phyloP scores from a whole-genome alignment of 2,329 filamentous ascomycete species.

The Colletotrichum destructivum region DNA sequence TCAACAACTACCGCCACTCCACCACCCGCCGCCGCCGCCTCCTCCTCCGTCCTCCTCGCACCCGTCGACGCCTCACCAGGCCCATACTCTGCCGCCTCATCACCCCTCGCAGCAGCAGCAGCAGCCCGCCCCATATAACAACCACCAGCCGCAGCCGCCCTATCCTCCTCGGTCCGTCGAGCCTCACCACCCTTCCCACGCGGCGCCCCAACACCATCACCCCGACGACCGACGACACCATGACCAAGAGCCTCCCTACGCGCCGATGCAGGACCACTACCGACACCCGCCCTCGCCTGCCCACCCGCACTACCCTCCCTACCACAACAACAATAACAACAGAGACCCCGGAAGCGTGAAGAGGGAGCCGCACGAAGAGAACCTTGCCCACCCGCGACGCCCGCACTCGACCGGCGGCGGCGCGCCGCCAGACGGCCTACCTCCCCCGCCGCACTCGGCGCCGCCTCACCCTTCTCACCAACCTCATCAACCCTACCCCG shows the following conservation, averaged over 20 bases:
- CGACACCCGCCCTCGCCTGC: slow-evolving; percentile 63
- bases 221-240: slow-evolving; percentile 69
- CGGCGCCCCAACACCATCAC: slow-evolving; percentile 46
- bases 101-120: slow-evolving; percentile 49
- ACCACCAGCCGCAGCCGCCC: slow-evolving; percentile 45
- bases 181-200: slow-evolving; percentile 52
- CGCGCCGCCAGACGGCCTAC: slow-evolving; percentile 52
- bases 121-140: slow-evolving; percentile 53
- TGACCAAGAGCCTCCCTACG: slow-evolving; percentile 67
- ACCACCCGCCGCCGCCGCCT: slow-evolving; percentile 50
- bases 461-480: slow-evolving; percentile 49
- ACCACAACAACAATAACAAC: slow-evolving; percentile 62
- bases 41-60: slow-evolving; percentile 57
- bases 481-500: slow-evolving; percentile 55
- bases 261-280: slow-evolving; percentile 69
- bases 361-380: slow-evolving; percentile 67
- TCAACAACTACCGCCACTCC: slow-evolving; percentile 64
- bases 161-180: slow-evolving; percentile 56
- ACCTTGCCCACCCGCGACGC: slow-evolving; percentile 61
- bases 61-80: slow-evolving; percentile 51
- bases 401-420: slow-evolving; percentile 69
- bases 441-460: slow-evolving; percentile 51
- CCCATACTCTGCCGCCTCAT: slow-evolving; percentile 53
- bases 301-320: slow-evolving; percentile 61
- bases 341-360: slow-evolving; percentile 72